Evolutionary conservation across 1,139 yeast genomes (phyloP), one percentile per base, ranked within the genome.

Genomic region (Suhomyces bribrorum): DNA sequence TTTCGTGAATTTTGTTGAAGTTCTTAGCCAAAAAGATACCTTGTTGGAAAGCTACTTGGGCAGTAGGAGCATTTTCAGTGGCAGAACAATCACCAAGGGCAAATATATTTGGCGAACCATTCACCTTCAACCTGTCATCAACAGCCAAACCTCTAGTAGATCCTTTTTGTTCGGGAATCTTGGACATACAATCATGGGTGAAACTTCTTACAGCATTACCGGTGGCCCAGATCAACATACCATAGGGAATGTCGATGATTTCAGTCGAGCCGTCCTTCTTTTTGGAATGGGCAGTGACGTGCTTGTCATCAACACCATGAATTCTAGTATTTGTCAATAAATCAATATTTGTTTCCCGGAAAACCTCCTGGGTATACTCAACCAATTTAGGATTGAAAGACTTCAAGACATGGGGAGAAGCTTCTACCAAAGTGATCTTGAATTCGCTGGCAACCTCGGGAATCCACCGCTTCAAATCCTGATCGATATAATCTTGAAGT

Each of bases 21-120:
- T 80, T 77, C 28, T 73, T 71, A 36, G 92, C 94, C 53, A 90
- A 78, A 66, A 80, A 90, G 47, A 75, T 74, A 57, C 96, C 97
- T 67, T 89, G 90, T 72, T 90, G 97, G 70, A 88, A 83, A 32
- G 97, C 97, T 43, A 89, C 97, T 74, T 90, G 97, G 34, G 96
- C 97, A 41, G 97, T 90, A 50, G 97, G 97, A 36, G 96, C 95
- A 50, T 77, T 81, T 62, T 89, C 89, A 50, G 94, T 86, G 65
- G 83, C 79, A 32, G 96, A 86, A 73, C 97, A 89, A 70, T 90
- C 97, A 59, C 97, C 97, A 46, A 90, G 68, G 33, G 95, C 97
- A 67, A 75, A 90, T 52, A 90, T 81, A 50, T 87, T 87, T 52
- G 78, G 77, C 33, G 92, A 77, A 57, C 97, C 97, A 55, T 86